Conservation (phyloP, 2,329 filamentous ascomycete species). For the Fusarium pseudonygamai region DNA sequence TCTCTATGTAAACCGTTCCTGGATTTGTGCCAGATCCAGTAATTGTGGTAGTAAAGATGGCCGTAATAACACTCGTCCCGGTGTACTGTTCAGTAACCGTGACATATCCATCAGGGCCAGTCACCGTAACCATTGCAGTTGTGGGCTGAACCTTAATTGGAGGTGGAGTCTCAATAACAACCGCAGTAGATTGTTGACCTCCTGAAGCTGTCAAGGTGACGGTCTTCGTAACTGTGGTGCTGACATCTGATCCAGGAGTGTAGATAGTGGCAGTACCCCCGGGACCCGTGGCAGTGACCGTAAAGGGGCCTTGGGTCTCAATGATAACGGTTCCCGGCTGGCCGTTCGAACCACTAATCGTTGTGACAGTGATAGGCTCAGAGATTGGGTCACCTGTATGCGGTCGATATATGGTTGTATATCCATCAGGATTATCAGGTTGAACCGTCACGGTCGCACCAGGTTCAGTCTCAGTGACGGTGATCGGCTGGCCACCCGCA, state of each 20-base stretch:
- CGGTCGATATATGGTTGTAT: conserved; percentile 22
- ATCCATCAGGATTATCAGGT: conserved; percentile 7
- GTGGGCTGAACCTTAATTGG: conserved; percentile 16
- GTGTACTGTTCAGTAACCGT: conserved; percentile 15
- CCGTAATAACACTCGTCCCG: conserved; percentile 18
- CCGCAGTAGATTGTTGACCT: conserved; percentile 4
- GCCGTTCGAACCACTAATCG: conserved; percentile 18
- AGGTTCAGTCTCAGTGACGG: conserved; percentile 3
- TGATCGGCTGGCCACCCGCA: conserved; percentile 12
- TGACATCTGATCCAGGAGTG: conserved; percentile 12
- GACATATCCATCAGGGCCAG: conserved; percentile 1
- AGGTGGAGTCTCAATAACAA: conserved; percentile 22
- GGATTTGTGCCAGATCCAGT: conserved; percentile 13
- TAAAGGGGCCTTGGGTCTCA: conserved; percentile 26
- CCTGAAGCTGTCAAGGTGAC: conserved; percentile 8
- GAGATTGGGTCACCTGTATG: conserved; percentile 19
- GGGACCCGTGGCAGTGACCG: conserved; percentile 6
- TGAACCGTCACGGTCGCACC: conserved; percentile 19
- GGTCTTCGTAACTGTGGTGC: conserved; percentile 21
- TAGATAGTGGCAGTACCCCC: conserved; percentile 23
- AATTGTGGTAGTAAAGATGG: conserved; percentile 23
- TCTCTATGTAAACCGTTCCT: conserved; percentile 29
- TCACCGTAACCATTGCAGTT: conserved; percentile 4
- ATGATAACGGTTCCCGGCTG: conserved; percentile 31
- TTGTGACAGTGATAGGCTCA: conserved; percentile 25